These are phyloP conservation scores for Thielaviopsis cerberus DNA, from an alignment of 2,329 filamentous ascomycete genomes.

Conservation along the genomic window DNA sequence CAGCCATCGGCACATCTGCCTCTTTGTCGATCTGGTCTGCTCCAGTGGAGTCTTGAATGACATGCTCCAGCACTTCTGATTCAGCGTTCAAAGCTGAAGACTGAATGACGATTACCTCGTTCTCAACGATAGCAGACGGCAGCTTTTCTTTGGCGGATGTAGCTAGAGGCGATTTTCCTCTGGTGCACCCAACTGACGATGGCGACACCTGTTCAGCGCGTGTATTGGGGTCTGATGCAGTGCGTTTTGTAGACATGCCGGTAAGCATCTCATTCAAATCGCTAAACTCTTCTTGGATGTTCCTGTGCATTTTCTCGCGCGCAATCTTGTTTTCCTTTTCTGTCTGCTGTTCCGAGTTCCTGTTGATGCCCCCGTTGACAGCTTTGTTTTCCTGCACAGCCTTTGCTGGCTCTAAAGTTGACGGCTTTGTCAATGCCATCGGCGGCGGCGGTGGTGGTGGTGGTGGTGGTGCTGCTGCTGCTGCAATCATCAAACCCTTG, in stretches of 20 bases:
- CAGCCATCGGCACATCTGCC: background rate
- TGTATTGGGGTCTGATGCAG: background rate
- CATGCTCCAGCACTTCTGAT: no score
- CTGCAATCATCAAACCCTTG: conserved; percentile 6
- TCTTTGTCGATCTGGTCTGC: background rate
- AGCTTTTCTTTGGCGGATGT: background rate
- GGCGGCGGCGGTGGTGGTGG: background rate
- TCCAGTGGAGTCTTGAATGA: background rate
- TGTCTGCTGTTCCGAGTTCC: background rate
- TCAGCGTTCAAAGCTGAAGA: background rate
- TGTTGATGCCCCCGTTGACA: background rate
- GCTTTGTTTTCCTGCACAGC: background rate
- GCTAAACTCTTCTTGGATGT: background rate
- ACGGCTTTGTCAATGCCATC: background rate
- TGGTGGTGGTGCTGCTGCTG: background rate
- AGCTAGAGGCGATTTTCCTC: no score
- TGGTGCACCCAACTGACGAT: no score
- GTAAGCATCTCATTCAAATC: background rate
- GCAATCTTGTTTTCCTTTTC: background rate
- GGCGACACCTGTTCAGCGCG: no score
- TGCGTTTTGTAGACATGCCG: background rate
- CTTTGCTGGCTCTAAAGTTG: background rate
- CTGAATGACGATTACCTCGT: background rate
- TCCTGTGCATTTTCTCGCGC: background rate
- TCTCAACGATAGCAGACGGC: background rate